Evolutionary conservation across 371 early-diverging fungal species (phyloP).

Genomic region (Fennellomyces sp.): DNA sequence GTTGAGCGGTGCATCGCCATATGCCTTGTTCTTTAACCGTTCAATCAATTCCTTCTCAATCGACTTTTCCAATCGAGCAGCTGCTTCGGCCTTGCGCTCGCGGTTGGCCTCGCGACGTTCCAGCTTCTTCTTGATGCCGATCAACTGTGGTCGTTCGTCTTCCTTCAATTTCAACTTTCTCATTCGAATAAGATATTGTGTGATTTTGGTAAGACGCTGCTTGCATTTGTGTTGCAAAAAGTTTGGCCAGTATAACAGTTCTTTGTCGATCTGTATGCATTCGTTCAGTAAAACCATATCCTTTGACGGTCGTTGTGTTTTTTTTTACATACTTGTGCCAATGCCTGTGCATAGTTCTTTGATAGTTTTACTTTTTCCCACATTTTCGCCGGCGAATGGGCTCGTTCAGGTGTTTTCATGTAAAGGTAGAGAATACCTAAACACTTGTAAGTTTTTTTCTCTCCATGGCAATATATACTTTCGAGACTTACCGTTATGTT

Average conservation of each 20-base stretch:
- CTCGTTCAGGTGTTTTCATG: conserved; percentile 98
- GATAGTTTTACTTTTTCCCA: conserved; percentile 96
- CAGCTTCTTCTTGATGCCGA: conserved; percentile 92
- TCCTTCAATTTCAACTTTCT: conserved; percentile 88
- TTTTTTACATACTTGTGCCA: conserved; percentile 72
- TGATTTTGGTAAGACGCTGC: conserved; percentile 96
- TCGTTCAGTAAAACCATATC: background rate
- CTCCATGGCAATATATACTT: background rate
- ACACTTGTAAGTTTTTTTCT: background rate
- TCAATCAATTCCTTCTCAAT: conserved; percentile 98
- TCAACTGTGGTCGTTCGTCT: conserved; percentile 73
- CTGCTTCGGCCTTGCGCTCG: conserved; percentile 93
- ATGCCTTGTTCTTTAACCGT: conserved; percentile 92
- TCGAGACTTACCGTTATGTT: conserved; percentile 68
- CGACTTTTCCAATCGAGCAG: conserved; percentile 92
- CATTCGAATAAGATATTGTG: conserved; percentile 96
- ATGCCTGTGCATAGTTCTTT: conserved; percentile 92
- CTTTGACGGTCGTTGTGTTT: background rate
- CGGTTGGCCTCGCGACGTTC: conserved; percentile 91
- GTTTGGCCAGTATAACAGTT: conserved; percentile 93
- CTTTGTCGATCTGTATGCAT: conserved; percentile 83
- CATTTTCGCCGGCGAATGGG: conserved; percentile 93
- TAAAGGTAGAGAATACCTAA: conserved; percentile 86
- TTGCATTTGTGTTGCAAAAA: conserved; percentile 97
- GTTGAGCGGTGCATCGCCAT: conserved; percentile 90